Evolutionary conservation across 2,329 filamentous ascomycete species (phyloP).

Genomic region (Ceratocystis destructans): DNA sequence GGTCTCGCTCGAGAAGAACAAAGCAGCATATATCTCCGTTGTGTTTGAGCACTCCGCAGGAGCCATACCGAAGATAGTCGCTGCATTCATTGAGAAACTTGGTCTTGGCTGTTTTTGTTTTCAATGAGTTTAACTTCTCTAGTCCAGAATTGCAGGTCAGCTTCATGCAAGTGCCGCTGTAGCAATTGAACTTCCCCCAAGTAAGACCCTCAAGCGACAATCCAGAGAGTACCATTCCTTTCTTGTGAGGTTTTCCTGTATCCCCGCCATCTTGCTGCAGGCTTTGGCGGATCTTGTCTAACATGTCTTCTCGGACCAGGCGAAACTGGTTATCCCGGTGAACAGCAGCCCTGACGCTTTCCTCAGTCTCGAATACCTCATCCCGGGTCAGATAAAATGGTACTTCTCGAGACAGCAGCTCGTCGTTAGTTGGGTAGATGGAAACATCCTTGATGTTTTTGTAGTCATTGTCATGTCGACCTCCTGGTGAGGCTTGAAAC

Average conservation of each 20-base stretch:
- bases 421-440: slow-evolving; percentile 53
- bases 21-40: slow-evolving; percentile 44
- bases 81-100: slow-evolving; percentile 34
- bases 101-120: slow-evolving; percentile 26
- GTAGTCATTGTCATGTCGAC: slow-evolving; percentile 62
- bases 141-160: slow-evolving; percentile 34
- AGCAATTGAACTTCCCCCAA: slow-evolving; percentile 22
- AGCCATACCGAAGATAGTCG: slow-evolving; percentile 43
- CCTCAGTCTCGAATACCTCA: slow-evolving; percentile 32
- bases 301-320: slow-evolving; percentile 56
- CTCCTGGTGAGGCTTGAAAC: slow-evolving; percentile 34
- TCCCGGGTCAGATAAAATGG: slow-evolving; percentile 43
- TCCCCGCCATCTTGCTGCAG: slow-evolving; percentile 24
- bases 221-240: slow-evolving; percentile 28
- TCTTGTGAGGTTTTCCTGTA: slow-evolving; percentile 29
- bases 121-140: slow-evolving; percentile 28
- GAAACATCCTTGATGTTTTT: slow-evolving; percentile 45
- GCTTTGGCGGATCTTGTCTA: slow-evolving; percentile 51
- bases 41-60: slow-evolving; percentile 47
- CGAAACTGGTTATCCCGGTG: slow-evolving; percentile 62
- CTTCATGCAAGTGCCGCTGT: slow-evolving; percentile 5
- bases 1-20: slow-evolving; percentile 40
- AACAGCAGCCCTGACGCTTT: slow-evolving; percentile 28
- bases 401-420: slow-evolving; percentile 39
- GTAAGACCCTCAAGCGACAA: slow-evolving; percentile 30